phyloP scores from a whole-genome alignment of 495 filamentous ascomycete genomes.

The Trichoderma reesei region DNA sequence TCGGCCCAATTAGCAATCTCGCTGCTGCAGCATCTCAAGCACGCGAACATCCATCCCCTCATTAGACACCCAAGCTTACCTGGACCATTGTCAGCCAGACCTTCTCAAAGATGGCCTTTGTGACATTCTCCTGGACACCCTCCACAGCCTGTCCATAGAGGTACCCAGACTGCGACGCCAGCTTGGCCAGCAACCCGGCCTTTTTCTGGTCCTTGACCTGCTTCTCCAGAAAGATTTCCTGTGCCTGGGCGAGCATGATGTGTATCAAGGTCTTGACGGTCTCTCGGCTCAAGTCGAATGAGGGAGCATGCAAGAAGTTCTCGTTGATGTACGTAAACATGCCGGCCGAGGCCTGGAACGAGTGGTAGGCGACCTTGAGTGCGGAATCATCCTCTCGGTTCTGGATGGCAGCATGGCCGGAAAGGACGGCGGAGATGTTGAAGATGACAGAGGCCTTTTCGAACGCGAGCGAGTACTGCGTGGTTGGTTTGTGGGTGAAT shows the following conservation, averaged over 20 bases:
- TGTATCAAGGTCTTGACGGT: constrained; percentile 91
- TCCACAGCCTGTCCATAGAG: constrained; percentile 82
- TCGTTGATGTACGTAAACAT: constrained; percentile 99
- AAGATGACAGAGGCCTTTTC: constrained; percentile 99
- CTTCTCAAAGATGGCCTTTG: constrained; percentile 87
- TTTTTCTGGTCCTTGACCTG: constrained; percentile 92
- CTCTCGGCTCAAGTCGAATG: constrained; percentile 84
- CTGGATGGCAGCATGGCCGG: constrained; percentile 90
- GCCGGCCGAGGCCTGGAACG: constrained; percentile 93
- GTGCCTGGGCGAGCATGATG: constrained; percentile 87
- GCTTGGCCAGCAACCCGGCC: constrained; percentile 79
- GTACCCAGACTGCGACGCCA: constrained; percentile 81
- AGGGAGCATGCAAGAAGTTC: constrained; percentile 95
- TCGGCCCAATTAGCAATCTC: background rate
- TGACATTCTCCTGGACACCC: constrained; percentile 85
- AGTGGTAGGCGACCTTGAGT: constrained; percentile 93
- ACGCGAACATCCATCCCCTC: background rate
- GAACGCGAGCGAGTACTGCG: constrained; percentile 92
- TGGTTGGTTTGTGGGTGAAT: constrained; percentile 91
- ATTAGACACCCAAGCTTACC: constrained; percentile 29
- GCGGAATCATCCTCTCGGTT: constrained; percentile 84
- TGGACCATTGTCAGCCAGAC: constrained; percentile 84
- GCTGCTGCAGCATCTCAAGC: background rate
- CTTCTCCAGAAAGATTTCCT: constrained; percentile 96
- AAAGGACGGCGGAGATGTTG: constrained; percentile 96